phyloP scores from a whole-genome alignment of 306 rosid genomes.

The Fragaria nilgerrensis region DNA sequence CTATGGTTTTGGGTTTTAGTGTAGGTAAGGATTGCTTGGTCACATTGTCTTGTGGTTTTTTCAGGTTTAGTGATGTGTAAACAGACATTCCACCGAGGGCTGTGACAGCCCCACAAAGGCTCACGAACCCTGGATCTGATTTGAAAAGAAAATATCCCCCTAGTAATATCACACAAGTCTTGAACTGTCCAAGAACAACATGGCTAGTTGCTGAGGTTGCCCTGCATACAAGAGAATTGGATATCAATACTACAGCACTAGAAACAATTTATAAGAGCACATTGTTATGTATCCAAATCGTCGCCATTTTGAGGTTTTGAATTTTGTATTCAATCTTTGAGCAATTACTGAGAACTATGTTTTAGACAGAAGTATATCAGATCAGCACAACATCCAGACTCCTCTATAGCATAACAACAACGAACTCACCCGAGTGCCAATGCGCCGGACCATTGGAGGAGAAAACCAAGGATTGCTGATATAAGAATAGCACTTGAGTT shows the following conservation, averaged over 20 bases:
- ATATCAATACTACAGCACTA: not conserved
- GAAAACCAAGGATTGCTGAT: conserved; percentile 90
- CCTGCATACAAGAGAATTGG: conserved; percentile 39
- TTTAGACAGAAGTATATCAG: not conserved
- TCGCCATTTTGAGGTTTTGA: not conserved
- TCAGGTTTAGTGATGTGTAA: conserved; percentile 43
- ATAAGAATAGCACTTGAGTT: conserved; percentile 54
- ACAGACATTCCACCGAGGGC: conserved; percentile 55
- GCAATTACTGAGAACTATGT: not conserved
- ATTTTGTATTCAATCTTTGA: not conserved
- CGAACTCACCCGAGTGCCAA: conserved; percentile 83
- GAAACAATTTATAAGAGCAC: not conserved
- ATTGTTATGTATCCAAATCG: not conserved
- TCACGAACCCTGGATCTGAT: conserved; percentile 50
- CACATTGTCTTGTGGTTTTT: conserved; percentile 21
- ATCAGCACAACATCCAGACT: conserved; percentile 2
- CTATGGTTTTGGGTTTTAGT: conserved; percentile 25
- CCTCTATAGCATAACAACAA: conserved; percentile 2
- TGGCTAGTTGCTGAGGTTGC: conserved; percentile 96
- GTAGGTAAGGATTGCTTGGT: conserved; percentile 25
- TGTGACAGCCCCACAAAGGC: conserved; percentile 46
- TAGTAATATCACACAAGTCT: conserved; percentile 73
- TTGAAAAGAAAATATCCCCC: conserved; percentile 48
- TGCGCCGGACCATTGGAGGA: conserved; percentile 98
- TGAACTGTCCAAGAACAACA: conserved; percentile 93